Percentiles rank a stretch among this genome's conserved stretches.
phyloP scores from a whole-genome alignment of 352 stramenopile species.

The Globisporangium sylvaticum region DNA sequence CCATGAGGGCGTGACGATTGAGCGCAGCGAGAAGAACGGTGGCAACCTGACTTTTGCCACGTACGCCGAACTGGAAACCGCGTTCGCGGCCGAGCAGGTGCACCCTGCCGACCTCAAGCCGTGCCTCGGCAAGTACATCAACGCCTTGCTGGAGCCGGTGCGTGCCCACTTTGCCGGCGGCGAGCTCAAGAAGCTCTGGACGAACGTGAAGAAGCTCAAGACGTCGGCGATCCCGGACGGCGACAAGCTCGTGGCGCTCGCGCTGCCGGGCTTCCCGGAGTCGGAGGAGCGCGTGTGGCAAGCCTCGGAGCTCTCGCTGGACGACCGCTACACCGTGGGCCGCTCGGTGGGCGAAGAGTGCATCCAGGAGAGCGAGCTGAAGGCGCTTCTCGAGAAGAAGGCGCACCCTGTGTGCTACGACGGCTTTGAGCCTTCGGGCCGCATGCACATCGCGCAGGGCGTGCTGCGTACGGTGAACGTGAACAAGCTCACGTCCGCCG shows the following conservation, averaged over 20 bases:
- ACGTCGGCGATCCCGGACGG: slow-evolving; percentile 52
- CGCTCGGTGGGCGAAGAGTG: slow-evolving; percentile 91
- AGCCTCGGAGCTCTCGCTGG: slow-evolving; percentile 66
- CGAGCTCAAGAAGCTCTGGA: slow-evolving; percentile 94
- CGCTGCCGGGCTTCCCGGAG: slow-evolving; percentile 60
- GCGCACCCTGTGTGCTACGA: slow-evolving; percentile 93
- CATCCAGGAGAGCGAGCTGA: slow-evolving; percentile 90
- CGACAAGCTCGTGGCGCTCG: slow-evolving; percentile 71
- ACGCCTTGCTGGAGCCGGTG: slow-evolving; percentile 94
- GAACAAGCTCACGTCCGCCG: slow-evolving; percentile 88
- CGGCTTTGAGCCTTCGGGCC: slow-evolving; percentile 97
- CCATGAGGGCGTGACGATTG: slow-evolving; percentile 60
- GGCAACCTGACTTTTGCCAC: slow-evolving; percentile 86
- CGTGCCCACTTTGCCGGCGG: slow-evolving; percentile 93
- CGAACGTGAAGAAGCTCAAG: slow-evolving; percentile 90
- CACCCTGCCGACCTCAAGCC: slow-evolving; percentile 97
- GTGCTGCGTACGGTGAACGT: slow-evolving; percentile 97
- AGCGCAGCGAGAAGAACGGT: slow-evolving; percentile 83
- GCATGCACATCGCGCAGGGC: slow-evolving; percentile 99
- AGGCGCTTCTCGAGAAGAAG: slow-evolving; percentile 85
- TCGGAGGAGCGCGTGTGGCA: slow-evolving; percentile 64
- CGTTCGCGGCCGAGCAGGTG: slow-evolving; percentile 90
- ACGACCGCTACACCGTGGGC: slow-evolving; percentile 76
- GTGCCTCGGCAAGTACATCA: slow-evolving; percentile 90
- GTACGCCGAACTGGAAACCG: slow-evolving; percentile 89